Evolutionary conservation across 352 stramenopile genomes (phyloP), one percentile per base, ranked within the genome.

Genomic region (Stramenopiles sp.): DNA sequence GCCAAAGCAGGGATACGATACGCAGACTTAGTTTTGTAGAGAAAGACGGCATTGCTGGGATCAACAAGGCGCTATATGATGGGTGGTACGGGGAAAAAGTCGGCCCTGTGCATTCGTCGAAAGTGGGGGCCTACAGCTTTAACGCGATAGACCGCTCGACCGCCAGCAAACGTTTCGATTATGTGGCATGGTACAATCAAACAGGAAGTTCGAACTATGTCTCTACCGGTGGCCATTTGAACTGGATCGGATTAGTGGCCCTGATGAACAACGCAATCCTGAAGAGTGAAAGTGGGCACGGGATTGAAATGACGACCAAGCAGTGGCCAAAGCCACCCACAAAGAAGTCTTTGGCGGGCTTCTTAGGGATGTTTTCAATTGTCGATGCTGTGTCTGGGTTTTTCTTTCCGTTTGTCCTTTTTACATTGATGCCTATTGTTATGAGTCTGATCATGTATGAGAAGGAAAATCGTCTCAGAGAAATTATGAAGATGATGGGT

Each of bases 361-460:
- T 25, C 25, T 63, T 63, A 63, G 25, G 43, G 12, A 63, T 25
- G 43, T 63, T 63, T 63, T 63, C 43, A 25, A 63, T 63, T 63
- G 43, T 63, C 25, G 43, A 63, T 63, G 43, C 12, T 63, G 43
- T 63, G 25, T 12, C 12, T 63, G 43, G 43, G 25, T 63, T 63
- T 18, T 63, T 63, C 25, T 63, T 63, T 63, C 43, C 43, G 25
- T 63, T 63, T 63, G 43, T 63, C 12, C 25, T 63, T 18, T 63
- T 63, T 63, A 25, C 43, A 12, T 63, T 63, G 25, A 63, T 63
- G 43, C 43, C 43, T 12, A 63, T 63, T 63, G 25, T 63, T 63
- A 63, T 63, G 43, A 63, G 43, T 63, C 12, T 63, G 43, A 63
- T 63, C 43, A 63, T 63, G 43, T 63, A 63, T 63, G 43, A 63